A percentile compares a stretch with the other conserved stretches of the same genome.
Evolutionary conservation across 1,139 yeast genomes (phyloP).

Genomic region (Yamadazyma buinensis): DNA sequence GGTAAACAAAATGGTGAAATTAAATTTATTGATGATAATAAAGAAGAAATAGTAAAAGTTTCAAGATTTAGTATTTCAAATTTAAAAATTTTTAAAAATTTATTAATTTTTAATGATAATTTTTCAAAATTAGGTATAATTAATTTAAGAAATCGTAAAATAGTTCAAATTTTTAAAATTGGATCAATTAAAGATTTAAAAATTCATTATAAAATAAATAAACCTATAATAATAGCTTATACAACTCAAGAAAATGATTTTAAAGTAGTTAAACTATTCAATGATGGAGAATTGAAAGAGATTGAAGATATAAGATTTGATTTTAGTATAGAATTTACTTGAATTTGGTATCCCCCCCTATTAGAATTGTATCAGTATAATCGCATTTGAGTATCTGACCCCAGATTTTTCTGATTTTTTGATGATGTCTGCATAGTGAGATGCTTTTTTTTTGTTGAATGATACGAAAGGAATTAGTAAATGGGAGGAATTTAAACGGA

Average conservation of each 20-base stretch:
- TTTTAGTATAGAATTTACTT: slow-evolving; percentile 2
- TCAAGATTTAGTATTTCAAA: slow-evolving; percentile 28
- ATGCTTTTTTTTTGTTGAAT: too few relatives aligned
- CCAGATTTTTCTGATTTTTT: background rate
- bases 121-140: slow-evolving; percentile 32
- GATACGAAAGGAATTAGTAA: background rate
- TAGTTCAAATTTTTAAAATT: slow-evolving; percentile 18
- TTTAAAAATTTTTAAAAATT: slow-evolving; percentile 18
- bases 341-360: too few relatives aligned
- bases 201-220: background rate
- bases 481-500: background rate
- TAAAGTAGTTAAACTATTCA: background rate
- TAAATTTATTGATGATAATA: slow-evolving; percentile 18
- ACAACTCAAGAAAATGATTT: slow-evolving; percentile 3
- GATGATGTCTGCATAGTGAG: too few relatives aligned
- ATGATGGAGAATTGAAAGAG: background rate
- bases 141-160: slow-evolving; percentile 17
- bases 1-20: slow-evolving; percentile 36
- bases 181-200: slow-evolving; percentile 1
- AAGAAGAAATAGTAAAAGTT: slow-evolving; percentile 14
- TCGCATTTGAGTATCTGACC: background rate
- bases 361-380: background rate
- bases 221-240: slow-evolving; percentile 3
- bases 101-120: slow-evolving; percentile 27
- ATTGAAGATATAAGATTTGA: slow-evolving; percentile 5